A percentile compares a stretch with the other conserved stretches of the same genome.
These are phyloP conservation scores for Hypoxylon rubiginosum DNA, from an alignment of 2,329 filamentous ascomycete species.

Conservation along the genomic window DNA sequence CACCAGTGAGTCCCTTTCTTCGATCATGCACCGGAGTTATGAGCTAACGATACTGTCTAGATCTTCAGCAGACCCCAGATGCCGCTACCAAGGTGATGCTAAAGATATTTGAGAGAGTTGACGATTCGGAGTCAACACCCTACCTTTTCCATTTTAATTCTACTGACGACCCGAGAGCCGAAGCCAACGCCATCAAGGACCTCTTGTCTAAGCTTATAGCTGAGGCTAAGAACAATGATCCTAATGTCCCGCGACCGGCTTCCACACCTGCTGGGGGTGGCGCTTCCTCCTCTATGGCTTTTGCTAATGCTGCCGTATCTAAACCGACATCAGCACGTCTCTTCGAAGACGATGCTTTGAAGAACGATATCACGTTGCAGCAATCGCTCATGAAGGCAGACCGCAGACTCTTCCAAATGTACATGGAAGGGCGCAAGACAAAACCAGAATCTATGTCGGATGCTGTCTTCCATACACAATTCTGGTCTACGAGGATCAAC, in stretches of 20 bases:
- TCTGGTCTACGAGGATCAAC: conserved; percentile 92
- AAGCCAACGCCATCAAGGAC: conserved; percentile 89
- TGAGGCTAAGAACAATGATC: conserved; percentile 71
- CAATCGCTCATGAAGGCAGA: conserved; percentile 89
- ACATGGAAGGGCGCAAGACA: conserved; percentile 84
- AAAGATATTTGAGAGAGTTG: conserved; percentile 84
- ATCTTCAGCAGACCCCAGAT: conserved; percentile 95
- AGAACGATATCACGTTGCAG: conserved; percentile 84
- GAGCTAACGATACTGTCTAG: conserved; percentile 59
- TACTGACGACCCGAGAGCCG: conserved; percentile 77
- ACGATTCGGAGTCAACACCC: conserved; percentile 71
- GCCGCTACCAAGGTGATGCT: conserved; percentile 91
- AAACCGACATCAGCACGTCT: conserved; percentile 71
- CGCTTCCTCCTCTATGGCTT: conserved; percentile 79
- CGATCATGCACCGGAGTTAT: conserved; percentile 17
- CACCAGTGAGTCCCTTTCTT: conserved; percentile 73
- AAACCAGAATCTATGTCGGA: conserved; percentile 88
- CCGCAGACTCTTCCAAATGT: conserved; percentile 80
- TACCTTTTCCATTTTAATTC: conserved; percentile 95
- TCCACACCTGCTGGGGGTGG: conserved; percentile 56
- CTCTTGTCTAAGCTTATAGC: conserved; percentile 83
- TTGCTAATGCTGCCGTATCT: conserved; percentile 76
- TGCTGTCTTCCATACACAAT: conserved; percentile 87
- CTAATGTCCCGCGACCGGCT: conserved; percentile 63
- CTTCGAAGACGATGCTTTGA: conserved; percentile 86